Conservation (phyloP, 257 asterid species). For the Solanum chmielewskii region DNA sequence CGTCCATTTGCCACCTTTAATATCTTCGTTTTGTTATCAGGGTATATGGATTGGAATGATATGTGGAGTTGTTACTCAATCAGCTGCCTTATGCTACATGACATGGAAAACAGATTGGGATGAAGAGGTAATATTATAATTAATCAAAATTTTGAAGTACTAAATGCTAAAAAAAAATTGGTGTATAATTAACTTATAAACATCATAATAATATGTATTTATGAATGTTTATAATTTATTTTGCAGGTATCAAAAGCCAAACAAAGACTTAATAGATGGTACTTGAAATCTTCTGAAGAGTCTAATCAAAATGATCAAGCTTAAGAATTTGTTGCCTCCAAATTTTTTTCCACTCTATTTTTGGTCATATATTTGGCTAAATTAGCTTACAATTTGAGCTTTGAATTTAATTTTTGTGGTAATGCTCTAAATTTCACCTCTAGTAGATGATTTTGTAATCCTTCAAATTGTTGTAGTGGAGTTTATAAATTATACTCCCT, state of each 20-base stretch:
- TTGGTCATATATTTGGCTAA: not conserved
- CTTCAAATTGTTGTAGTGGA: not conserved
- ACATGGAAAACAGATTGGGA: constrained; percentile 76
- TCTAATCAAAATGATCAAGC: constrained; percentile 15
- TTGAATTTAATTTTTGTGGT: not conserved
- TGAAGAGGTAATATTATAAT: constrained; percentile 15
- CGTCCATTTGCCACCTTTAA: not conserved
- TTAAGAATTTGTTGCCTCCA: constrained; percentile 4
- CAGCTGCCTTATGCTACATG: constrained; percentile 62
- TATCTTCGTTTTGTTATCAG: constrained; percentile 11
- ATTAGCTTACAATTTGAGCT: not conserved
- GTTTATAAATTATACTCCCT: not conserved
- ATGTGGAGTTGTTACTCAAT: constrained; percentile 45
- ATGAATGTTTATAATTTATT: not conserved
- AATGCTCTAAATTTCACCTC: not conserved
- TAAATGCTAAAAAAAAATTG: not conserved
- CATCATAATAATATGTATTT: not conserved
- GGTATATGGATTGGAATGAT: constrained; percentile 92
- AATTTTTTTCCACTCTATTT: not conserved
- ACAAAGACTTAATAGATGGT: constrained; percentile 16
- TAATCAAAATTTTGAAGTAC: not conserved
- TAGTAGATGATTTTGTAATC: not conserved
- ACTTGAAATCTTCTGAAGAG: constrained; percentile 46
- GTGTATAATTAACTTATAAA: not conserved
- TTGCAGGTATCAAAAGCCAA: constrained; percentile 2